phyloP scores from a whole-genome alignment of 345 rosid genomes.

The Populus euphratica region DNA sequence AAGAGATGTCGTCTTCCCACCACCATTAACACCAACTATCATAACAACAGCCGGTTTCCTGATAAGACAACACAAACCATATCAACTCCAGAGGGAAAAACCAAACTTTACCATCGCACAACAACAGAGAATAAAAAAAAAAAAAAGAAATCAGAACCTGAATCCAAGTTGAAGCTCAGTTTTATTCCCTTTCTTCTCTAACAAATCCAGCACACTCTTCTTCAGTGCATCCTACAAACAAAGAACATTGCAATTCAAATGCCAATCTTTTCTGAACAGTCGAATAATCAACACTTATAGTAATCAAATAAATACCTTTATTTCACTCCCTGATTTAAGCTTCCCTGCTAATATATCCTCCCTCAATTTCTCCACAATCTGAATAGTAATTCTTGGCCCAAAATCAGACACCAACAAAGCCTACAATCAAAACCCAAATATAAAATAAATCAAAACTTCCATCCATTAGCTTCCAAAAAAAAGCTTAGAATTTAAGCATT shows the following conservation, averaged over 20 bases:
- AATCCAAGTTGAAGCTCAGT: constrained; percentile 82
- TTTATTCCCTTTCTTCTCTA: constrained; percentile 61
- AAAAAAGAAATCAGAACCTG: constrained; percentile 42
- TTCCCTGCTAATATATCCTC: constrained; percentile 77
- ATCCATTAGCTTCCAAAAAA: background rate
- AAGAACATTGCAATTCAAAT: background rate
- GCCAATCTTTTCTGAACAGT: background rate
- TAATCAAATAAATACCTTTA: constrained; percentile 48
- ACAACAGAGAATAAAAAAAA: background rate
- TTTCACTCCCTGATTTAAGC: constrained; percentile 86
- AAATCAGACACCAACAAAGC: constrained; percentile 86
- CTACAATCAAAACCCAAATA: constrained; percentile 30
- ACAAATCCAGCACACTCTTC: constrained; percentile 65
- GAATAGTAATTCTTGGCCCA: constrained; percentile 81
- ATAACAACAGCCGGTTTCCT: constrained; percentile 92
- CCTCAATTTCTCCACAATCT: constrained; percentile 81
- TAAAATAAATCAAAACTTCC: background rate
- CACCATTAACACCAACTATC: constrained; percentile 92
- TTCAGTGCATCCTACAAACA: constrained; percentile 70
- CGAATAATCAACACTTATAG: background rate
- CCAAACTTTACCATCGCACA: background rate
- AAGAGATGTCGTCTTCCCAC: constrained; percentile 97
- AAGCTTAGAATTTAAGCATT: background rate
- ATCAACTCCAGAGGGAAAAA: constrained; percentile 9
- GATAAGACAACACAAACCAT: constrained; percentile 14